A percentile compares a stretch with the other conserved stretches of the same genome.
Conservation (phyloP, 805 yeast genomes). For the Saccharomycopsis sp. region DNA sequence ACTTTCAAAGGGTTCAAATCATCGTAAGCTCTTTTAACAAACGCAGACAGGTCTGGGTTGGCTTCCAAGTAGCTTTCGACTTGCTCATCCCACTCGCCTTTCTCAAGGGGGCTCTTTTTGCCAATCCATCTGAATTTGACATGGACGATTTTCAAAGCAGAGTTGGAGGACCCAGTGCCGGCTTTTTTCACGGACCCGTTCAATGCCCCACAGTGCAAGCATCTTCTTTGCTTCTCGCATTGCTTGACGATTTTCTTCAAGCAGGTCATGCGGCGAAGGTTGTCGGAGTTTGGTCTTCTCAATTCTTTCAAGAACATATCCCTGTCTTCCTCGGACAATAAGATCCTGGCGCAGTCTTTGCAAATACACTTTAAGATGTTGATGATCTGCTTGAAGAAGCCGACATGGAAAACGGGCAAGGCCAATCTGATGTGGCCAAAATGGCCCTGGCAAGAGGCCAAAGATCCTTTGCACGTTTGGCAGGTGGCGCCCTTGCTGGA, state of each 20-base stretch:
- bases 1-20: slow-evolving; percentile 92
- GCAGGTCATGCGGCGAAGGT: slow-evolving; percentile 83
- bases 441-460: slow-evolving; percentile 97
- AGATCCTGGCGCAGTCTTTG: slow-evolving; percentile 73
- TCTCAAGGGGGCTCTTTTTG: slow-evolving; percentile 78
- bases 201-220: slow-evolving; percentile 75
- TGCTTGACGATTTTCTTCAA: slow-evolving; percentile 79
- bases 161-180: slow-evolving; percentile 83
- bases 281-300: slow-evolving; percentile 82
- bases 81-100: slow-evolving; percentile 78
- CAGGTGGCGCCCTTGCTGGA: slow-evolving; percentile 82
- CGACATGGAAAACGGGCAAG: slow-evolving; percentile 94
- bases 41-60: slow-evolving; percentile 83
- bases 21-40: slow-evolving; percentile 79
- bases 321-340: slow-evolving; percentile 65
- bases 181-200: slow-evolving; percentile 98
- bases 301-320: slow-evolving; percentile 66
- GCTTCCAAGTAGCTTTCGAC: slow-evolving; percentile 64
- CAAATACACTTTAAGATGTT: slow-evolving; percentile 85
- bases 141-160: slow-evolving; percentile 90
- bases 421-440: slow-evolving; percentile 93
- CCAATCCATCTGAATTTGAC: slow-evolving; percentile 95
- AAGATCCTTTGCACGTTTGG: slow-evolving; percentile 80
- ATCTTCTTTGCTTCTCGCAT: slow-evolving; percentile 90
- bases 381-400: slow-evolving; percentile 87